phyloP scores from a whole-genome alignment of 2,329 filamentous ascomycete species.

The Thielaviopsis ethacetica region DNA sequence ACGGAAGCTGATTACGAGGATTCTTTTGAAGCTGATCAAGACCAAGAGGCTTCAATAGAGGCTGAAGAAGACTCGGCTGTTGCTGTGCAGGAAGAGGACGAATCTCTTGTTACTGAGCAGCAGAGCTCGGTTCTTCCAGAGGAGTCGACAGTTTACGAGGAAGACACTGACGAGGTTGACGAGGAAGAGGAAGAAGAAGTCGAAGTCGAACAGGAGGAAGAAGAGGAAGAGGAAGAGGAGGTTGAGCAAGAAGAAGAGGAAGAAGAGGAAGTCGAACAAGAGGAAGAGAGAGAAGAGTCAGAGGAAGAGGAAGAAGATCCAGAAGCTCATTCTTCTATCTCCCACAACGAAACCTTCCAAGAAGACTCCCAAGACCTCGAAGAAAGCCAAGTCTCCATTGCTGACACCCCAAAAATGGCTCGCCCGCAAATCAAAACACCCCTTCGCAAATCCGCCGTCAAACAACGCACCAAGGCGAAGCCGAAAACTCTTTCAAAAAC shows the following conservation, averaged over 20 bases:
- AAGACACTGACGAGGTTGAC: not conserved
- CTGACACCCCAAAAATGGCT: not conserved
- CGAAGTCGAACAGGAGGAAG: conserved; percentile 1
- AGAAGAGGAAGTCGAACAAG: not conserved
- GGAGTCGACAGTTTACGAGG: not conserved
- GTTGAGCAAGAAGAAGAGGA: not conserved
- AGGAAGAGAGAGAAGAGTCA: not conserved
- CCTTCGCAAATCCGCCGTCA: not conserved
- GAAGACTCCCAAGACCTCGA: not conserved
- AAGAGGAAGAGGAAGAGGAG: not conserved
- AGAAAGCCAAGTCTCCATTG: not conserved
- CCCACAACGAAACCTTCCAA: not conserved
- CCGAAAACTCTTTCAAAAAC: not conserved
- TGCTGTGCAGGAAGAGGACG: not conserved
- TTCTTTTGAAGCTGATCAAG: not conserved
- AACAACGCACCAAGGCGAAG: not conserved
- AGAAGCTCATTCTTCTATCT: not conserved
- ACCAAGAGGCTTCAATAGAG: not conserved
- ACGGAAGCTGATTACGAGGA: not conserved
- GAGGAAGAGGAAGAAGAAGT: not conserved
- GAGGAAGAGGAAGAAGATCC: not conserved
- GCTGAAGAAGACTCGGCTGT: not conserved
- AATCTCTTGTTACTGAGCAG: too few relatives aligned
- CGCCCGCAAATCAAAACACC: not conserved
- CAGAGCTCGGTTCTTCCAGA: not conserved